These are phyloP conservation scores for Dactylonectria macrodidyma DNA, from an alignment of 2,329 filamentous ascomycete species.

Conservation along the genomic window DNA sequence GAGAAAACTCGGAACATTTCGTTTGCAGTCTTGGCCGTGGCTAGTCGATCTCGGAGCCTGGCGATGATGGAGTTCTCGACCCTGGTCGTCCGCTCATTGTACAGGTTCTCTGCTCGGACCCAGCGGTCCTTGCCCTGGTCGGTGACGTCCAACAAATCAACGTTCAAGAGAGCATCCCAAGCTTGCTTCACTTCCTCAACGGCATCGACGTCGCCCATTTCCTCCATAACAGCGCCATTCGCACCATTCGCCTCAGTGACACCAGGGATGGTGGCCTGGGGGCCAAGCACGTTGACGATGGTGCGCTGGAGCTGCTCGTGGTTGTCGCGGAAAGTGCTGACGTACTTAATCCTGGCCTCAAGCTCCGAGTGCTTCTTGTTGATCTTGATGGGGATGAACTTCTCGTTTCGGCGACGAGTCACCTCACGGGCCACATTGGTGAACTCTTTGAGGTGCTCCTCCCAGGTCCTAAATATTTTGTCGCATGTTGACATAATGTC, in stretches of 20 bases:
- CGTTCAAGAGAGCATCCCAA: conserved; percentile 93
- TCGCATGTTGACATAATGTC: conserved; percentile 87
- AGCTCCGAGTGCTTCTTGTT: conserved; percentile 88
- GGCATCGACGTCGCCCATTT: conserved; percentile 97
- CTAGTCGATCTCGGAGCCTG: conserved; percentile 89
- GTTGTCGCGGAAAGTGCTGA: conserved; percentile 94
- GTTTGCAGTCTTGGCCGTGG: conserved; percentile 96
- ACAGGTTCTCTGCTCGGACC: conserved; percentile 94
- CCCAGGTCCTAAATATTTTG: conserved; percentile 92
- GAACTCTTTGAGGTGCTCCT: conserved; percentile 97
- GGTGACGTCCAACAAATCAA: conserved; percentile 94
- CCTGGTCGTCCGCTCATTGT: conserved; percentile 96
- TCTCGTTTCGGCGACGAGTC: conserved; percentile 92
- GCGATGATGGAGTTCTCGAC: conserved; percentile 99
- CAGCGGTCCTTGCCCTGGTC: conserved; percentile 91
- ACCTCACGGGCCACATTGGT: conserved; percentile 97
- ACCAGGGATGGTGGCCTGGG: conserved; percentile 73
- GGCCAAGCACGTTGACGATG: conserved; percentile 95
- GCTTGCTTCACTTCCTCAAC: conserved; percentile 96
- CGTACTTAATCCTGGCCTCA: conserved; percentile 92
- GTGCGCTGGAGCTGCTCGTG: conserved; percentile 98
- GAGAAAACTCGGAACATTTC: conserved; percentile 99
- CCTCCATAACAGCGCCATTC: conserved; percentile 84
- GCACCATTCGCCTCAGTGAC: conserved; percentile 64
- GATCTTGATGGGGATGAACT: conserved; percentile 99